Conservation (phyloP, 2,329 filamentous ascomycete species). For the Sporothrix brasiliensis region DNA sequence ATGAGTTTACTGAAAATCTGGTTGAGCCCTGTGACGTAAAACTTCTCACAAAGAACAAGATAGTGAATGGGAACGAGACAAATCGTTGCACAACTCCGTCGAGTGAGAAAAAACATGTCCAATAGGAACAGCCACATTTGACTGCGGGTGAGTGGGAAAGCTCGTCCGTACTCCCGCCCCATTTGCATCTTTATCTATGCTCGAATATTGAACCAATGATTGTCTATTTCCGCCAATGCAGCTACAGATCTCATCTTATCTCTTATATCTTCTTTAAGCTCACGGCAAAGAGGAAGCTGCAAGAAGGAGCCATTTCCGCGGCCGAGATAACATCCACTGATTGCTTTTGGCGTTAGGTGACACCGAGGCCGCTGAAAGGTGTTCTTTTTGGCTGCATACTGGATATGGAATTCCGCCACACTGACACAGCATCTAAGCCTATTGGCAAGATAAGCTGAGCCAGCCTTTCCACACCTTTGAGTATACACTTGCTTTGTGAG, state of each 20-base stretch:
- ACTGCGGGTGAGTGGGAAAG: conserved; percentile 11
- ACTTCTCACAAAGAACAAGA: not conserved
- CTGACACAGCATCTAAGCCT: not conserved
- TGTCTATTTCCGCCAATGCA: not conserved
- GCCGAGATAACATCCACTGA: conserved; percentile 17
- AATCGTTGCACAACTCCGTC: not conserved
- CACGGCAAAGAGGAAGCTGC: not conserved
- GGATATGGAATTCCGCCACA: not conserved
- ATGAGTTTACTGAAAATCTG: too few relatives aligned
- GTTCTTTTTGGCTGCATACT: not conserved
- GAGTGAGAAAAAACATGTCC: not conserved
- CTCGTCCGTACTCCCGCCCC: conserved; percentile 12
- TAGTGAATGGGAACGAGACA: too few relatives aligned
- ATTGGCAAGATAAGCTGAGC: conserved; percentile 21
- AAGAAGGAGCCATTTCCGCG: conserved; percentile 9
- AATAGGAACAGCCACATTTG: not conserved
- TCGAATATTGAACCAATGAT: too few relatives aligned
- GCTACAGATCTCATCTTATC: too few relatives aligned
- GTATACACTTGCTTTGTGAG: not conserved
- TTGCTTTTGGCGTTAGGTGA: not conserved
- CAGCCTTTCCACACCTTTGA: not conserved
- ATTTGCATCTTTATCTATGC: not conserved
- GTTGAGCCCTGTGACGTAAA: not conserved
- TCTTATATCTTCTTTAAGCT: not conserved
- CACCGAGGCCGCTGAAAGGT: not conserved